A percentile compares a stretch with the other conserved stretches of the same genome.
These are phyloP conservation scores for Sideroxylon spinosum DNA, from an alignment of 179 eudicot genomes.

Conservation along the genomic window DNA sequence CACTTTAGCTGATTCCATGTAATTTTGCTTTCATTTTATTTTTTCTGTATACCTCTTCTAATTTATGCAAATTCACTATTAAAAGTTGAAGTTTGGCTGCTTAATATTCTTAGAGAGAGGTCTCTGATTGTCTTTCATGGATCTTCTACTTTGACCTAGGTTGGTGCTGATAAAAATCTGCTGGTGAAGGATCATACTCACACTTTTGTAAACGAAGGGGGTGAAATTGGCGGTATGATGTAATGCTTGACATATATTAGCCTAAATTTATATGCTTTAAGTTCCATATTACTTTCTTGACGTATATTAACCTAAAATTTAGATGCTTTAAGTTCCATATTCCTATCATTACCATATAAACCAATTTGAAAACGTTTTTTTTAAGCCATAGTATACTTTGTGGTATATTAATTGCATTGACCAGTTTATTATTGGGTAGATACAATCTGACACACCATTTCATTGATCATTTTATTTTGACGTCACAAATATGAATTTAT, in stretches of 20 bases:
- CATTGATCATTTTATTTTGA: constrained; percentile 1
- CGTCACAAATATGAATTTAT: constrained; percentile 1
- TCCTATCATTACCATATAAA: neutral
- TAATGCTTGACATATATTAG: constrained; percentile 4
- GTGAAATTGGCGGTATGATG: constrained; percentile 83
- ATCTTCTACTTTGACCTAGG: constrained; percentile 39
- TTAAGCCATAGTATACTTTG: neutral
- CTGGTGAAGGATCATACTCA: constrained; percentile 99
- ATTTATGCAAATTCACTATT: neutral
- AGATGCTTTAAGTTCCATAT: neutral
- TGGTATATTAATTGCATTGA: neutral
- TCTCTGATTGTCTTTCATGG: constrained; percentile 19
- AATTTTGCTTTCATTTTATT: neutral
- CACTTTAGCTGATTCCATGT: neutral
- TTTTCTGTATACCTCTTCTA: too few species aligned
- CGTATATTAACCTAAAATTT: neutral
- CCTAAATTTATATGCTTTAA: neutral
- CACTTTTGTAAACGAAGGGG: constrained; percentile 88
- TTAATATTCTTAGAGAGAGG: neutral
- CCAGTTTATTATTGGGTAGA: neutral
- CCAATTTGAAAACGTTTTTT: neutral
- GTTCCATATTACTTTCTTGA: neutral
- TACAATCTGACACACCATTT: neutral
- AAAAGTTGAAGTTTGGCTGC: neutral
- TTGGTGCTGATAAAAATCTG: constrained; percentile 85